phyloP scores from a whole-genome alignment of 306 rosid species.

The Casuarina cunninghamiana region DNA sequence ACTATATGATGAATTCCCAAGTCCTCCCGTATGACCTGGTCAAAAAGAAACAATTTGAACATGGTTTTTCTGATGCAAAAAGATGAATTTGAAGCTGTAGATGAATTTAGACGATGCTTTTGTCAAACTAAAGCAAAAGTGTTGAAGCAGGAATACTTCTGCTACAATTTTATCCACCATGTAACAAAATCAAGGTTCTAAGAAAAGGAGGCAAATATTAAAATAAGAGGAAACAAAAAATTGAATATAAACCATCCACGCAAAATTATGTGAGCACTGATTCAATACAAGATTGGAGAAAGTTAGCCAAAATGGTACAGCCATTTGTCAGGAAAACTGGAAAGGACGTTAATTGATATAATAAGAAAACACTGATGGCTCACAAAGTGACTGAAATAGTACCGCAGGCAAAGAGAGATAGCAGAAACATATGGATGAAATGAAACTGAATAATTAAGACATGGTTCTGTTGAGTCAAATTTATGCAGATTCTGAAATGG shows the following conservation, averaged over 20 bases:
- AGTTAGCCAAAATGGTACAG: neutral
- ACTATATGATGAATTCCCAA: slow-evolving; percentile 93
- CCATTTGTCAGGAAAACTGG: too few species aligned
- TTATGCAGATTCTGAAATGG: neutral
- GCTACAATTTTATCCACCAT: neutral
- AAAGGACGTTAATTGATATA: neutral
- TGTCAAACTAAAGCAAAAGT: neutral
- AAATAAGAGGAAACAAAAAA: neutral
- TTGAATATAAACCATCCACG: too few species aligned
- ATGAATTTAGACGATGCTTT: neutral
- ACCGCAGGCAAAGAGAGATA: neutral
- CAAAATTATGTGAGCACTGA: neutral
- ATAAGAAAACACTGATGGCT: neutral
- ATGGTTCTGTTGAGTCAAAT: neutral
- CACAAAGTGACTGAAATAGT: neutral
- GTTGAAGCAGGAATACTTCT: neutral
- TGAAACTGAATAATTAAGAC: neutral
- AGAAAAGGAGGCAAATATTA: neutral
- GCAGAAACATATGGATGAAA: neutral
- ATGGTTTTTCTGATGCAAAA: neutral
- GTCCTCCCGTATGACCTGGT: slow-evolving; percentile 61
- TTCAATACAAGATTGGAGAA: neutral
- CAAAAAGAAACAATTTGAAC: neutral
- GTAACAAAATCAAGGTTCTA: neutral
- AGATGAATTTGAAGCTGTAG: neutral